Evolutionary conservation across 176 grass and related monocot genomes (phyloP), one percentile per base, ranked within the genome.

Genomic region (Thalia dealbata): DNA sequence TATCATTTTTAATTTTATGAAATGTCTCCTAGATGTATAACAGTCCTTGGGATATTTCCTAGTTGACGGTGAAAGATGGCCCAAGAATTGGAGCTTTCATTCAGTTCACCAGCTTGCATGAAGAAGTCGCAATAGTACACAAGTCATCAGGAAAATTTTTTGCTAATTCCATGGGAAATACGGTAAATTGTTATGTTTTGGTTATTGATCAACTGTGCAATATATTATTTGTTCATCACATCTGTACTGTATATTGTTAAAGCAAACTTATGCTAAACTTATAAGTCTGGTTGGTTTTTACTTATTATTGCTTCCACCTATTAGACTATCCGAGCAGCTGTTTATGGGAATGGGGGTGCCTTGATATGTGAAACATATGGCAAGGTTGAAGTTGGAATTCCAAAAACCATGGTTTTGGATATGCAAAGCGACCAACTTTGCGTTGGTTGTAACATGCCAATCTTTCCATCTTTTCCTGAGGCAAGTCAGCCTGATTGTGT

Each of bases 11-110:
- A 10, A 4, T 63, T 25, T 22, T 75, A 45, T 25, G 16, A 14
- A 61, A 23, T 42, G 32, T 58, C 61, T 11, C 10, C 44, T 46
- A 43, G 7, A 35, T 75, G 54, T 11, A 43, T 44, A 68, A 68
- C 16, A n/a, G 22, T n/a, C 21, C 6, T 45, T 43, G 22, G 23
- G n/a, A 18, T 38, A 38, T n/a, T 68, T 11, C 10, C 44, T 68
- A 96, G 93, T 80, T 96, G 78, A 85, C 82, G 21, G 76, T 96
- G 65, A 89, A 90, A 86, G 89, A 87, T 80, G 93, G 93, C 83
- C 93, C 93, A 29, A 96, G 85, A 85, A 82, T 78, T 81, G 93
- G 86, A 73, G 86, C 84, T 80, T 83, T 65, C 41, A 41, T 90
- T 69, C 82, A 92, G 72, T 96, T 84, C 79, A 79, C 83, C 73